phyloP scores from a whole-genome alignment of 257 asterid genomes.

The Penstemon newberryi region DNA sequence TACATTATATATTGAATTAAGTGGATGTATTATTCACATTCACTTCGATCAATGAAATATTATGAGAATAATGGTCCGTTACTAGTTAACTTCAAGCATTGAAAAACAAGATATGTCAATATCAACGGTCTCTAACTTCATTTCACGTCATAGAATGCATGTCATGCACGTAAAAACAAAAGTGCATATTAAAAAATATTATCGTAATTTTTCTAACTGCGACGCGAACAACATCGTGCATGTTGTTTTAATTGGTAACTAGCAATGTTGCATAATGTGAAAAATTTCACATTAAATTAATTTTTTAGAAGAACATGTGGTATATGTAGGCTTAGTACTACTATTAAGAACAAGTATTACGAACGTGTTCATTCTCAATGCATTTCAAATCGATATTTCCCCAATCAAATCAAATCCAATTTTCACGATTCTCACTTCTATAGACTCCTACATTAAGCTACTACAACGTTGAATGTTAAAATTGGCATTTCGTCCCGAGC shows the following conservation, averaged over 20 bases:
- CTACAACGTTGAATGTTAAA: conserved; percentile 13
- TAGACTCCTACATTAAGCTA: conserved; percentile 30
- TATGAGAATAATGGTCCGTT: neutral
- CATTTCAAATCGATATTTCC: conserved; percentile 29
- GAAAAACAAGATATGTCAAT: conserved; percentile 12
- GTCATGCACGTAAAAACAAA: neutral
- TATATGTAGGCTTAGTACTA: neutral
- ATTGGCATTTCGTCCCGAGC: conserved; percentile 13
- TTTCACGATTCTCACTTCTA: conserved; percentile 44
- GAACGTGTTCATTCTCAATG: conserved; percentile 62
- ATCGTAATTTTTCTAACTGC: neutral
- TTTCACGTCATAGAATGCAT: neutral
- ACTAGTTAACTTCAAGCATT: neutral
- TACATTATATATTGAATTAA: neutral
- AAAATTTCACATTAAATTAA: neutral
- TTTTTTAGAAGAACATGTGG: neutral
- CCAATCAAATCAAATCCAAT: conserved; percentile 36
- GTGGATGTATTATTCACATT: neutral
- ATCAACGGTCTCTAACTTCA: neutral
- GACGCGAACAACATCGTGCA: neutral
- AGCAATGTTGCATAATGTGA: neutral
- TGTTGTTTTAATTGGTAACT: neutral
- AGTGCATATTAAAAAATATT: neutral
- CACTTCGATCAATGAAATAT: neutral
- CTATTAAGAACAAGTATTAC: neutral